A percentile compares a stretch with the other conserved stretches of the same genome.
Conservation (phyloP, 208 protist genomes). For the Phytomonas sp. region DNA sequence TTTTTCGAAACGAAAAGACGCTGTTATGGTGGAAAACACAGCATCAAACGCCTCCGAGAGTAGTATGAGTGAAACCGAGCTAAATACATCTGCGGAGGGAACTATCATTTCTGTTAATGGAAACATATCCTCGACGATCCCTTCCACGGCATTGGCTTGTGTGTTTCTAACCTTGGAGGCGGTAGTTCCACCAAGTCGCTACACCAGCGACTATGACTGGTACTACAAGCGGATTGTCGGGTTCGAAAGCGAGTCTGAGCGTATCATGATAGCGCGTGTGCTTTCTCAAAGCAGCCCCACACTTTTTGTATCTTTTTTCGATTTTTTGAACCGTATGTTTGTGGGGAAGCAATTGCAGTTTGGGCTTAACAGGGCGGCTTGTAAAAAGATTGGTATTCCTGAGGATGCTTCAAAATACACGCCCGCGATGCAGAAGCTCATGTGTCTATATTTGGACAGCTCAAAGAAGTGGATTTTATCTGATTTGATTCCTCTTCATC, state of each 20-base stretch:
- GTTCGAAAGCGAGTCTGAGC: constrained; percentile 66
- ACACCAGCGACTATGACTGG: constrained; percentile 56
- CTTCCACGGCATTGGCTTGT: constrained; percentile 38
- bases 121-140: constrained; percentile 28
- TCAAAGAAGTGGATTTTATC: constrained; percentile 55
- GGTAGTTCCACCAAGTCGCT: constrained; percentile 63
- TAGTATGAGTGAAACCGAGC: too few species aligned
- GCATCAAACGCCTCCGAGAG: too few species aligned
- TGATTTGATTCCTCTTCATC: constrained; percentile 31
- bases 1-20: too few species aligned
- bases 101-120: constrained; percentile 18
- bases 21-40: too few species aligned
- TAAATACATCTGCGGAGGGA: too few species aligned
- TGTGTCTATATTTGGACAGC: constrained; percentile 68
- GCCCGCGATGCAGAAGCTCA: constrained; percentile 54
- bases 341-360: constrained; percentile 53
- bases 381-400: constrained; percentile 41
- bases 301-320: constrained; percentile 28
- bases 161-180: constrained; percentile 62
- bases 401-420: constrained; percentile 42
- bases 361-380: constrained; percentile 33
- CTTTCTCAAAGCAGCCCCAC: constrained; percentile 48
- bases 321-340: constrained; percentile 67
- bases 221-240: constrained; percentile 72
- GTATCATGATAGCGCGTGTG: constrained; percentile 53